Evolutionary conservation across 345 rosid species (phyloP), one percentile per base, ranked within the genome.

Genomic region (Aegle marmelos): DNA sequence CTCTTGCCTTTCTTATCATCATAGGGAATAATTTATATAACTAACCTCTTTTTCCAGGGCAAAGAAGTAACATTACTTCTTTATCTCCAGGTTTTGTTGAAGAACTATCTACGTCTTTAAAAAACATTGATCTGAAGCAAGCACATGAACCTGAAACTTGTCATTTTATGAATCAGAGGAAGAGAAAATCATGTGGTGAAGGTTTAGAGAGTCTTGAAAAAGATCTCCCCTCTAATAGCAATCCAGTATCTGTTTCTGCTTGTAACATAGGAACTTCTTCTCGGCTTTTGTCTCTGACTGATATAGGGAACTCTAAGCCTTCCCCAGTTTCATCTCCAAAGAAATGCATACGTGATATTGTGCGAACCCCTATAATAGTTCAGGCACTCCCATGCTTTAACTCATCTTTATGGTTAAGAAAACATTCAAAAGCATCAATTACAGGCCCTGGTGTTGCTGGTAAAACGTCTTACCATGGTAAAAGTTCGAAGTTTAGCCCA

Each of bases 371-470:
- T 39, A 82, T 73, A 37, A 80, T 66, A 73, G 86, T 82, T 82
- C 87, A 86, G 76, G 87, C 87, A 48, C 86, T 84, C 66, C 86
- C 87, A 60, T 86, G 82, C 78, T 75, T 77, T 61, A 75, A 68
- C 37, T 70, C 70, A 66, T 6, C 76, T 76, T 50, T 34, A 54
- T 31, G 24, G 21, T 68, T 68, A 60, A 53, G 70, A 13, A 76
- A 68, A 77, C 61, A 76, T 67, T 72, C 80, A 16, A 76, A 78
- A 31, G 64, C 72, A 53, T 70, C 50, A 21, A 56, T 41, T 8
- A 4, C 70, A 33, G 76, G 79, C 76, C 69, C 68, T 65, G 13
- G 30, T 48, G 62, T 59, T 73, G 1, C 60, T 33, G 73, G 78
- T 58, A 16, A 70, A 27, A 68, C 48, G 64, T 36, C 63, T 79